Percentiles rank a stretch among this genome's conserved stretches.
These are phyloP conservation scores for Pichia sp. DNA, from an alignment of 1,139 yeast genomes.

Conservation along the genomic window DNA sequence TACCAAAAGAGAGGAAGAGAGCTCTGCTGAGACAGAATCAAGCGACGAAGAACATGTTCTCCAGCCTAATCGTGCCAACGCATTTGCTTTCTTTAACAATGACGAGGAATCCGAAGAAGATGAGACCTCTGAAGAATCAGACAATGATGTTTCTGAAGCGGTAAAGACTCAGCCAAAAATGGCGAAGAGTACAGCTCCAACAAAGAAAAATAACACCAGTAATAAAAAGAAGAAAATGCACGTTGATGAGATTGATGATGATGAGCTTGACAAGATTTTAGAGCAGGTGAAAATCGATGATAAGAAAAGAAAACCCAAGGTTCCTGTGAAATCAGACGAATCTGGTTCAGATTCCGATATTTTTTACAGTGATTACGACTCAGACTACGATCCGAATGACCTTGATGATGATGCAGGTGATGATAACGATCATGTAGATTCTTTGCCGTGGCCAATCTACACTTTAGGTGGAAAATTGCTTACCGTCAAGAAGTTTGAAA, in stretches of 20 bases:
- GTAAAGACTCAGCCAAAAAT: neutral
- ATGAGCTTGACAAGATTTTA: constrained; percentile 14
- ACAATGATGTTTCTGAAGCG: neutral
- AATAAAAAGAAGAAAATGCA: constrained; percentile 4
- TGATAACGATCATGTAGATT: constrained; percentile 22
- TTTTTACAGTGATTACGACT: neutral
- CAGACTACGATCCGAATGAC: constrained; percentile 1
- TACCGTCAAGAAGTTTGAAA: constrained; percentile 34
- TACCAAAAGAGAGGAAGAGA: constrained; percentile 6
- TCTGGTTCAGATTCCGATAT: too few relatives aligned
- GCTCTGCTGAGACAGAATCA: constrained; percentile 12
- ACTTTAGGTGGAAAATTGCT: constrained; percentile 36
- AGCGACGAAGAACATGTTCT: constrained; percentile 10
- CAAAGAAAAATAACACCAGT: constrained; percentile 4
- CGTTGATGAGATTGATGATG: constrained; percentile 16
- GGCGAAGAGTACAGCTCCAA: constrained; percentile 3
- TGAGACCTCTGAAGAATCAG: too few relatives aligned
- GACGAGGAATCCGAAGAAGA: constrained; percentile 25
- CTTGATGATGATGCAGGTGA: constrained; percentile 11
- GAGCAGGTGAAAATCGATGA: constrained; percentile 11
- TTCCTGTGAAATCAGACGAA: too few relatives aligned
- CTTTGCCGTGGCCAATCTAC: constrained; percentile 26
- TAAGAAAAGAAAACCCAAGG: neutral
- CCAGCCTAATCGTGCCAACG: constrained; percentile 29
- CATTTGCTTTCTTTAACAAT: constrained; percentile 43